Evolutionary conservation across 1,284 basidiomycete genomes (phyloP), one percentile per base, ranked within the genome.

Genomic region (Microbotryum saponariae): DNA sequence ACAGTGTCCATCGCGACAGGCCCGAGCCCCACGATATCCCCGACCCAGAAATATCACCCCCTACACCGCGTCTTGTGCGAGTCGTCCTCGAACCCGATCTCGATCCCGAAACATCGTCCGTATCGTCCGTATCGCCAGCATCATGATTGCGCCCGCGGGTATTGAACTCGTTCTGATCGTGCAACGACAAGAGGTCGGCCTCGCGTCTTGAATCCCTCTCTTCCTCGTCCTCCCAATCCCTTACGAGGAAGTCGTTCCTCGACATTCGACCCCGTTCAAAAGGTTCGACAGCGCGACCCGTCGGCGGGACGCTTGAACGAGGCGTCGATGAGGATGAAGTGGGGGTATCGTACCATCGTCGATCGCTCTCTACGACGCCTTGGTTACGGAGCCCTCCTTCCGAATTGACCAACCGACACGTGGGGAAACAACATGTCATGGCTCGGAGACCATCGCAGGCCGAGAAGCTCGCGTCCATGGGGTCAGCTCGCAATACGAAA

Each of bases 1-100:
- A 33, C 31, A 68, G 46, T 12, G 53, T 66, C 66, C 64, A 66
- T 23, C 66, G 23, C 51, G 66, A 66, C 53, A 68, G n/a, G 1
- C 65, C 65, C 0, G 62, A 64, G 1, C 65, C 65, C 16, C 31
- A 45, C 29, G 51, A 51, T 3, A 60, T 58, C 20, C 59, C 59
- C 20, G 51, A 54, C 8, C 59, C 59, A 16, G 31, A 57, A 18
- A 42, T 42, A 29, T 14, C 51, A 33, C 56, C 50, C 0, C 66
- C 61, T 29, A 25, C 9, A 14, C 2, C 51, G 4, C 25, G 23
- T 53, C 51, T 9, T 10, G 27, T 25, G 12, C 51, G n/a, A n/a
- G 51, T 8, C 3, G 9, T 42, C 18, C 37, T 42, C 37, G 37
- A 42, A 42, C 16, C 18, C 37, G 37, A 42, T 23, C 48, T 53